Evolutionary conservation across 2,329 filamentous ascomycete genomes (phyloP).

Genomic region (Penicillium sp.): DNA sequence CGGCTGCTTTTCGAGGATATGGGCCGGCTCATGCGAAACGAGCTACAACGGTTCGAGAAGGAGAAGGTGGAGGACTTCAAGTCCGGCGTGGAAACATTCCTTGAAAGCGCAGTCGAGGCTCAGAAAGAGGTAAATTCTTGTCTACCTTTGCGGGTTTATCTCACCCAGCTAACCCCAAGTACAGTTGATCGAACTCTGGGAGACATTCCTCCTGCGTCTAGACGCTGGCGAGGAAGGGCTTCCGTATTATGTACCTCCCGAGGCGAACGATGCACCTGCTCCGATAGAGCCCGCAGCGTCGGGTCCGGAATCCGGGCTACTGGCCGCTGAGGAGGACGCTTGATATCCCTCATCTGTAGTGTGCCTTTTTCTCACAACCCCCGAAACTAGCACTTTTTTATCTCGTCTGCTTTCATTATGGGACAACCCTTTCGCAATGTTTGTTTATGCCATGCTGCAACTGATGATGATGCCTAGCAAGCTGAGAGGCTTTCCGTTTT

Average conservation of each 20-base stretch:
- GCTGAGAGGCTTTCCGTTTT: slow-evolving; percentile 2
- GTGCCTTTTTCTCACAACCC: not conserved
- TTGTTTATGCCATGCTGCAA: slow-evolving; percentile 4
- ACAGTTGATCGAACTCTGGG: slow-evolving; percentile 89
- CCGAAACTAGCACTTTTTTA: not conserved
- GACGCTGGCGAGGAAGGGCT: slow-evolving; percentile 84
- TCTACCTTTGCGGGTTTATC: not conserved
- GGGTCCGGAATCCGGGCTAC: slow-evolving; percentile 8
- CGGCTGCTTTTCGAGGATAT: slow-evolving; percentile 93
- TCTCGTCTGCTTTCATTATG: slow-evolving; percentile 2
- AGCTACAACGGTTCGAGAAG: slow-evolving; percentile 89
- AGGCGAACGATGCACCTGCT: slow-evolving; percentile 21
- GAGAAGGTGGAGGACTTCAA: slow-evolving; percentile 99
- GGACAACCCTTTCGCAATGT: not conserved
- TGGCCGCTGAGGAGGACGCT: slow-evolving; percentile 16
- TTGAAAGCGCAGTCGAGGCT: slow-evolving; percentile 94
- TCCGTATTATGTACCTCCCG: slow-evolving; percentile 44
- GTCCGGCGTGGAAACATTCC: slow-evolving; percentile 92
- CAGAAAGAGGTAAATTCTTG: slow-evolving; percentile 81
- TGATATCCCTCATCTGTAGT: slow-evolving; percentile 2
- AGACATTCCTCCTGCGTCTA: slow-evolving; percentile 94
- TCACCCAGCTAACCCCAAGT: slow-evolving; percentile 36
- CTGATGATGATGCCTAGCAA: slow-evolving; percentile 14
- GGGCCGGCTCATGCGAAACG: slow-evolving; percentile 85
- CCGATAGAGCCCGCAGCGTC: slow-evolving; percentile 19